Base-by-base conservation (phyloP, 306 rosid genomes). In the Pyrus communis region DNA sequence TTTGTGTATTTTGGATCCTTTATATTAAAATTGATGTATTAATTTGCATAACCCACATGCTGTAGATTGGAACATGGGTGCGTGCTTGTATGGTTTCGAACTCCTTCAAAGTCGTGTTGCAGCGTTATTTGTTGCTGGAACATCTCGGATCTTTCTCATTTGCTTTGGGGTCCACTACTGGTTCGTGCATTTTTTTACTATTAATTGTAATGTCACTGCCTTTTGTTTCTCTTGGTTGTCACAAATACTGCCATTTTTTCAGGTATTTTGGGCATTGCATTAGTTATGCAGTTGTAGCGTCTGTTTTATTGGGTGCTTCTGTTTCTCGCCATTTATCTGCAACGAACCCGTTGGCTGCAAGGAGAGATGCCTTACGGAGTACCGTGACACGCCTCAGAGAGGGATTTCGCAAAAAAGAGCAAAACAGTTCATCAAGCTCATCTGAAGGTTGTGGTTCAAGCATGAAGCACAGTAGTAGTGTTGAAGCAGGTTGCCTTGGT, bases 241-340 rank as follows among this genome's bases (percentile, higher is more conserved):
- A 79, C 55, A 42, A 58, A n/a, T 54, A 76, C 58, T 71, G n/a
- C 28, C 21, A 38, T 59, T 75, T 79, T 73, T 30, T 66, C 84
- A 96, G 99, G 99, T 96, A 89, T 85, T 83, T 96, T 87, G 99
- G 99, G 57, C 99, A 96, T 79, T 96, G 99, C 88, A 87, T 96
- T 76, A 96, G 99, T 88, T 96, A 96, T 86, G 97, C 90, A 65
- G 91, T 96, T 84, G 97, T 96, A 83, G 99, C 99, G 9, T 83
- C 97, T 77, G 99, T 92, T 70, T 91, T 96, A 58, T 82, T 90
- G 62, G 98, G 97, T 52, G 99, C 98, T 76, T 96, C 93, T 80
- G 99, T 96, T 81, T 89, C 92, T 85, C 98, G 99, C 69, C 97
- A 92, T 86, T 87, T 96, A 60, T 92, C 99, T 27, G 89, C 84